Percentiles rank a stretch among this genome's conserved stretches.
These are phyloP conservation scores for Tephrocybe rancida DNA, from an alignment of 768 basidiomycete genomes.

Conservation along the genomic window DNA sequence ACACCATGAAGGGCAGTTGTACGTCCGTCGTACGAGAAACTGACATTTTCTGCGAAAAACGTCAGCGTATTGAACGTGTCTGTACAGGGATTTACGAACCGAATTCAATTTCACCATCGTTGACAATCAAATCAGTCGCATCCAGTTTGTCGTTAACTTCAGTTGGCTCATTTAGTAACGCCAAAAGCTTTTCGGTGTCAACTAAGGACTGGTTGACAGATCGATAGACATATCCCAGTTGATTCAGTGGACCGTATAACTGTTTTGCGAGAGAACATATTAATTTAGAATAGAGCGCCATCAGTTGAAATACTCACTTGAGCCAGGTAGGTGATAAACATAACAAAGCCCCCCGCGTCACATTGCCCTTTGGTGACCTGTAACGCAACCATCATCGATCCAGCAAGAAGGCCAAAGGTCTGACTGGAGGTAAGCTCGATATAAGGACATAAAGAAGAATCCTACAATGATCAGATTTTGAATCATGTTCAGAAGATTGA, in stretches of 20 bases:
- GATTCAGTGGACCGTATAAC: constrained; percentile 76
- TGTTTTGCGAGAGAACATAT: constrained; percentile 24
- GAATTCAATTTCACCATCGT: constrained; percentile 85
- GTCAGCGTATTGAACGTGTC: constrained; percentile 4
- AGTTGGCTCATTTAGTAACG: constrained; percentile 77
- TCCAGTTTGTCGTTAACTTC: constrained; percentile 83
- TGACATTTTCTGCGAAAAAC: constrained; percentile 69
- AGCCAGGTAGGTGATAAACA: constrained; percentile 81
- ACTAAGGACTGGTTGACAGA: constrained; percentile 75
- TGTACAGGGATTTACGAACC: constrained; percentile 43
- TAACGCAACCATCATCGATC: constrained; percentile 76
- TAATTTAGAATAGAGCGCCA: background rate
- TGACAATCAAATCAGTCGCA: constrained; percentile 71
- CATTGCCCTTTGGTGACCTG: constrained; percentile 60
- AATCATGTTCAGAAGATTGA: constrained; percentile 74
- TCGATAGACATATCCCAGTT: constrained; percentile 79
- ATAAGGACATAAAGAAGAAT: constrained; percentile 2
- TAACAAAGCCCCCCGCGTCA: constrained; percentile 64
- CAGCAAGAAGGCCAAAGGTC: constrained; percentile 80
- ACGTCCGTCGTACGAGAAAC: constrained; percentile 81
- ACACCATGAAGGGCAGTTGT: constrained; percentile 72
- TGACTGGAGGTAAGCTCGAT: constrained; percentile 26
- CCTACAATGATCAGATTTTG: constrained; percentile 83
- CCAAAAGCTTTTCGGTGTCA: constrained; percentile 83
- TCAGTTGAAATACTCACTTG: constrained; percentile 47